phyloP scores from a whole-genome alignment of 2,329 filamentous ascomycete species.

The Neofusicoccum umdonicola region DNA sequence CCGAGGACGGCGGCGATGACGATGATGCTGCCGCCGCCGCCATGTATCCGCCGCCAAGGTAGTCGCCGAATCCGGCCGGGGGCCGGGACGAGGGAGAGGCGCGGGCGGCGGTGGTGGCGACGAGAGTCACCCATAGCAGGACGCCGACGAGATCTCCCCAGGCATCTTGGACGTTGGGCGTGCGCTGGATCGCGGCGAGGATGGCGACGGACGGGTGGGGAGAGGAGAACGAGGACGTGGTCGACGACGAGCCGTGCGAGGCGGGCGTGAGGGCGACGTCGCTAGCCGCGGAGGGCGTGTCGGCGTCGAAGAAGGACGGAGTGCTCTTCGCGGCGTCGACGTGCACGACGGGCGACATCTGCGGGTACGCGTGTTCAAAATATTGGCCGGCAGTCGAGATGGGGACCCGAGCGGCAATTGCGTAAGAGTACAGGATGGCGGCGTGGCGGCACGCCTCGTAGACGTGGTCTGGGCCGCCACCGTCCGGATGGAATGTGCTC shows the following conservation, averaged over 20 bases:
- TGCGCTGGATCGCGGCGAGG: constrained; percentile 8
- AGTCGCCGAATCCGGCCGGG: background rate
- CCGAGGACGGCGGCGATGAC: background rate
- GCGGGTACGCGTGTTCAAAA: constrained; percentile 6
- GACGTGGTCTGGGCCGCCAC: background rate
- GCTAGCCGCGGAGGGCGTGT: background rate
- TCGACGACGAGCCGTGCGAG: background rate
- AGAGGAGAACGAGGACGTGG: background rate
- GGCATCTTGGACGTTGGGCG: constrained; percentile 27
- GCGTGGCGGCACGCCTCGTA: constrained; percentile 16
- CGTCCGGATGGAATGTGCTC: background rate
- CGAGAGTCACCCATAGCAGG: constrained; percentile 30
- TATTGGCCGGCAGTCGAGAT: constrained; percentile 12
- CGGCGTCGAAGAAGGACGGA: background rate
- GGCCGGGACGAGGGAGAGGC: background rate
- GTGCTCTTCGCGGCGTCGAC: background rate
- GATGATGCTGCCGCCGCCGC: background rate
- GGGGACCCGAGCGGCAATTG: constrained; percentile 13
- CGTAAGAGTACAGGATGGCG: constrained; percentile 15
- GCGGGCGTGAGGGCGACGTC: background rate
- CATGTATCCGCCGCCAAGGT: background rate
- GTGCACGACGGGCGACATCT: background rate
- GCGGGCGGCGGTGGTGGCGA: constrained; percentile 29
- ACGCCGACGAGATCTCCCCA: constrained; percentile 34
- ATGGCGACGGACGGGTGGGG: constrained; percentile 15